Conservation (phyloP, 208 protist genomes). For the Plasmodiophora brassicae region DNA sequence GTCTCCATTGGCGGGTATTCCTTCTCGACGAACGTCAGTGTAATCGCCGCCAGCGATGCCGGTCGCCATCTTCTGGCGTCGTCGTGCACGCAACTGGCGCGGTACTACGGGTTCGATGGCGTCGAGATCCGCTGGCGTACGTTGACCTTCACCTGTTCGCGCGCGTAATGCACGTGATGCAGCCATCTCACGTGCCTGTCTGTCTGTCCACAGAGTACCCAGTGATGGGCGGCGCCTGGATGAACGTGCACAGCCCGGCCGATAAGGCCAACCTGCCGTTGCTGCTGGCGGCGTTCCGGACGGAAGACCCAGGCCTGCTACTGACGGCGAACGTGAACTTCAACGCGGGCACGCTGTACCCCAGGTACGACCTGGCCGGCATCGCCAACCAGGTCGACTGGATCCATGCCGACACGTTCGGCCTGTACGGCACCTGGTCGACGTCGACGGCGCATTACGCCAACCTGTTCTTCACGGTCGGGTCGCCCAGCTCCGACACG, state of each 20-base stretch:
- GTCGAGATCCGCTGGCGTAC: background rate
- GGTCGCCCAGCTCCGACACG: background rate
- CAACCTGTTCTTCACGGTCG: background rate
- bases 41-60: background rate
- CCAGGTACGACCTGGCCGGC: background rate
- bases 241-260: too few species aligned
- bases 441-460: background rate
- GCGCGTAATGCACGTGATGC: background rate
- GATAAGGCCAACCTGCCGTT: background rate
- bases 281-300: background rate
- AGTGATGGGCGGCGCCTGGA: background rate
- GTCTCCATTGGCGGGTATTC: background rate
- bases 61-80: background rate
- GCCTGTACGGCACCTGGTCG: background rate
- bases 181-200: too few species aligned
- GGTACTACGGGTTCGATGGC: background rate
- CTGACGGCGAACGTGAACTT: background rate
- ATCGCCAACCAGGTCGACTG: background rate
- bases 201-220: too few species aligned
- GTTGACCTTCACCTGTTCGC: background rate
- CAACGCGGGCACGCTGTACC: background rate
- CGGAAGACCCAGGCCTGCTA: background rate
- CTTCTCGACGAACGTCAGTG: background rate
- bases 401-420: background rate
- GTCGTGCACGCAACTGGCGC: background rate